Percentiles rank a stretch among this genome's conserved stretches.
Evolutionary conservation across 495 filamentous ascomycete species (phyloP).

Genomic region (Aspergillus bertholletiae): DNA sequence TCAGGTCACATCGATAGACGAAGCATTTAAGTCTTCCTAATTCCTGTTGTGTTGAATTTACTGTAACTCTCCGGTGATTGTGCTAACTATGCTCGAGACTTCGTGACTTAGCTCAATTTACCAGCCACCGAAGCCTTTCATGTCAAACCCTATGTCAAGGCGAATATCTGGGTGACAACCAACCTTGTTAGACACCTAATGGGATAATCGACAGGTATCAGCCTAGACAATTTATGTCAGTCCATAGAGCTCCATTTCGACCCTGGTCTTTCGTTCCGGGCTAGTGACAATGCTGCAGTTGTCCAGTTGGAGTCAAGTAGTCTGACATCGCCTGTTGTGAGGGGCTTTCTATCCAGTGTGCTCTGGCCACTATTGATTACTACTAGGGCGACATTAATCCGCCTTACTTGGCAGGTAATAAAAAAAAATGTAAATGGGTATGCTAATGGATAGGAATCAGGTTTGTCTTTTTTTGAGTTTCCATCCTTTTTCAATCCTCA

Average conservation of each 20-base stretch:
- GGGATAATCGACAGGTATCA: not conserved
- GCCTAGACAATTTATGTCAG: constrained; percentile 1
- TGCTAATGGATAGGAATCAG: not conserved
- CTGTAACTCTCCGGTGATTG: not conserved
- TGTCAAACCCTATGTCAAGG: not conserved
- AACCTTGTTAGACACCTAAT: not conserved
- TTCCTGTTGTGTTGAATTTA: not conserved
- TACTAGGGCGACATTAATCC: constrained; percentile 16
- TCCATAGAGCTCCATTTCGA: not conserved
- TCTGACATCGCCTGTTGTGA: constrained; percentile 8
- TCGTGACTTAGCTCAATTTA: not conserved
- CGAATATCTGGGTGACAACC: constrained; percentile 4
- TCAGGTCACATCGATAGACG: not conserved
- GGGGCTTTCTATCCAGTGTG: constrained; percentile 17
- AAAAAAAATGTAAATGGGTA: not conserved
- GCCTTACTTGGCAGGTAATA: not conserved
- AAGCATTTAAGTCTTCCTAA: too few relatives aligned
- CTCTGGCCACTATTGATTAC: constrained; percentile 23
- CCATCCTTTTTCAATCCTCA: not conserved
- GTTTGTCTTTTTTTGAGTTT: not conserved
- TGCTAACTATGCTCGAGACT: not conserved
- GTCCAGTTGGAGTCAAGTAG: constrained; percentile 21
- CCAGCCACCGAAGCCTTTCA: not conserved
- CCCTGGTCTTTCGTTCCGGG: constrained; percentile 1
- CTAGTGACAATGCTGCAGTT: constrained; percentile 11